Percentiles rank a stretch among this genome's conserved stretches.
Evolutionary conservation across 768 basidiomycete species (phyloP).

Genomic region (Paxillus involutus): DNA sequence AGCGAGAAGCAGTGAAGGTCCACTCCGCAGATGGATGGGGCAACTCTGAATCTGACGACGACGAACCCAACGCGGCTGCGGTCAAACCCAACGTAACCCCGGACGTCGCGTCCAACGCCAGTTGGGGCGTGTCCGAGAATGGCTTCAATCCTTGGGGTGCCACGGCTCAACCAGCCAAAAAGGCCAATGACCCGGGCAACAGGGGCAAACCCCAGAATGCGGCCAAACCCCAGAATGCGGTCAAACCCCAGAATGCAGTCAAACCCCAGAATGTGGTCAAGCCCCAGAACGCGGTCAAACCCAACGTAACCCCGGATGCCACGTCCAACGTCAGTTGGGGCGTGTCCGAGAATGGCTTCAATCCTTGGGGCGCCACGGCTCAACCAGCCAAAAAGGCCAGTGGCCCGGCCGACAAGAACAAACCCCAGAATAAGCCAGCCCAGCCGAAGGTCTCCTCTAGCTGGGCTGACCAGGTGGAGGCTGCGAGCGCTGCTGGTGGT

Average conservation of each 20-base stretch:
- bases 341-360: constrained; percentile 4
- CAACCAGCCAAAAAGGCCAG: constrained; percentile 9
- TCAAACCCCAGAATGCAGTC: not conserved
- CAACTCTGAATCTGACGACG: constrained; percentile 14
- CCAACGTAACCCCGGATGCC: constrained; percentile 1
- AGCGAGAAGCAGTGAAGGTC: constrained; percentile 16
- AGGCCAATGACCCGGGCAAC: not conserved
- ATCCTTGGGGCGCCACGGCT: constrained; percentile 21
- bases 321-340: constrained; percentile 24
- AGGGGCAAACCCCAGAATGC: not conserved
- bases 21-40: constrained; percentile 20
- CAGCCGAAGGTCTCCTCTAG: constrained; percentile 3
- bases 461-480: constrained; percentile 32
- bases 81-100: not conserved
- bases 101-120: constrained; percentile 16
- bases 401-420: not conserved
- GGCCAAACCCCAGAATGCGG: not conserved
- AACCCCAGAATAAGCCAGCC: constrained; percentile 8
- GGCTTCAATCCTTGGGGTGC: constrained; percentile 23
- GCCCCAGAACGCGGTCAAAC: not conserved
- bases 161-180: not conserved
- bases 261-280: not conserved
- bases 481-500: constrained; percentile 6
- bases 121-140: constrained; percentile 18
- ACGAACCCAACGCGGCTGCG: constrained; percentile 5